phyloP scores from a whole-genome alignment of 2,329 filamentous ascomycete genomes.

The Chrysoporthe puriensis region DNA sequence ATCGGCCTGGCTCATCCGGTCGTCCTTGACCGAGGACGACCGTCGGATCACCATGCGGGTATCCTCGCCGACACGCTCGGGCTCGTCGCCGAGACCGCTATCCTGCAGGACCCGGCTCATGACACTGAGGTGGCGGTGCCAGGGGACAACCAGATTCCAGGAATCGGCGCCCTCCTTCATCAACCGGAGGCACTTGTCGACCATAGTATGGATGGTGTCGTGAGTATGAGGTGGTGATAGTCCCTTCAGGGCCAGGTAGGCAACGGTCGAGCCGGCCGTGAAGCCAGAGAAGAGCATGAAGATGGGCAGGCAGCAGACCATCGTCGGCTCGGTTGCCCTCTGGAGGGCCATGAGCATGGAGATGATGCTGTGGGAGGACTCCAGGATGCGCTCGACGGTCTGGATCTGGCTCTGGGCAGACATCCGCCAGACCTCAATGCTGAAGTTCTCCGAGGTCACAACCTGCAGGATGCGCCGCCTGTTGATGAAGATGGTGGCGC shows the following conservation, averaged over 20 bases:
- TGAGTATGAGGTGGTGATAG: constrained; percentile 59
- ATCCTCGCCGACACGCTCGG: constrained; percentile 40
- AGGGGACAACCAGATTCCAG: constrained; percentile 63
- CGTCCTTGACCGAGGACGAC: constrained; percentile 56
- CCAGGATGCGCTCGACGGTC: constrained; percentile 60
- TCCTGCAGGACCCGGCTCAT: constrained; percentile 65
- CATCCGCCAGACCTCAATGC: constrained; percentile 56
- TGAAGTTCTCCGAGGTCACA: constrained; percentile 57
- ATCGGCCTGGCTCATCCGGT: constrained; percentile 57
- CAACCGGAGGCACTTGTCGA: constrained; percentile 61
- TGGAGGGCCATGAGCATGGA: constrained; percentile 60
- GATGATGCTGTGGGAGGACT: constrained; percentile 62
- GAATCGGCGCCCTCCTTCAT: constrained; percentile 62
- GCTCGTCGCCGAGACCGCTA: constrained; percentile 46
- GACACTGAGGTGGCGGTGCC: constrained; percentile 62
- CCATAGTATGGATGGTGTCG: constrained; percentile 60
- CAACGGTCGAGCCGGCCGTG: constrained; percentile 63
- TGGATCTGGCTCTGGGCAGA: constrained; percentile 53
- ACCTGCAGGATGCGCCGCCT: constrained; percentile 62
- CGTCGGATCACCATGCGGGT: constrained; percentile 37
- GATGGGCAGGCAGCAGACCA: constrained; percentile 63
- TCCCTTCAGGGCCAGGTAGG: constrained; percentile 65
- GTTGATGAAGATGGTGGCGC: constrained; percentile 64
- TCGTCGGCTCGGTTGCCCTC: constrained; percentile 59
- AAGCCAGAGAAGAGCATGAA: constrained; percentile 68